Conservation (phyloP, 1,139 yeast genomes). For the Yamadazyma siamensis region DNA sequence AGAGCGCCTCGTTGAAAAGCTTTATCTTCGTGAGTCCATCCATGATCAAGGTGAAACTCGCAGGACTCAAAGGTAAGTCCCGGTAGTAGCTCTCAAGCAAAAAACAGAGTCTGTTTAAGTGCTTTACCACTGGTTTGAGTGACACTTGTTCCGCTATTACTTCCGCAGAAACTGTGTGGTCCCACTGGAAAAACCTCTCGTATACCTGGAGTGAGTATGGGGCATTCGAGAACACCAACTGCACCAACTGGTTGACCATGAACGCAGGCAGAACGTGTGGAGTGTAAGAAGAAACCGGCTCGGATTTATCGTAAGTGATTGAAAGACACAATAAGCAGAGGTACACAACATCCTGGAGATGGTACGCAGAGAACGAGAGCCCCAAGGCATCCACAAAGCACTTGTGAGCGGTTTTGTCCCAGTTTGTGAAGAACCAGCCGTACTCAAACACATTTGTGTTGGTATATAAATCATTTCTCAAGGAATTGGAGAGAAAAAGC, state of each 20-base stretch:
- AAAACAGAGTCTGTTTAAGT: conserved; percentile 47
- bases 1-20: conserved; percentile 25
- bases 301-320: conserved; percentile 21
- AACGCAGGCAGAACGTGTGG: conserved; percentile 20
- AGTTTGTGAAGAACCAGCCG: conserved; percentile 31
- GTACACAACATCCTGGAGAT: conserved; percentile 23
- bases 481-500: conserved; percentile 37
- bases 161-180: conserved; percentile 1
- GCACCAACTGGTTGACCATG: conserved; percentile 21
- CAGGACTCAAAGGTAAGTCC: conserved; percentile 16
- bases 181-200: conserved; percentile 16
- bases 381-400: conserved; percentile 26
- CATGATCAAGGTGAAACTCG: conserved; percentile 19
- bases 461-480: conserved; percentile 35
- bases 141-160: conserved; percentile 14
- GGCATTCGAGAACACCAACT: conserved; percentile 21
- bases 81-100: conserved; percentile 37
- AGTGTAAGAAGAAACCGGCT: conserved; percentile 21
- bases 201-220: conserved; percentile 15
- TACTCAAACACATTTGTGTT: conserved; percentile 23
- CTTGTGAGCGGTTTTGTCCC: conserved; percentile 24
- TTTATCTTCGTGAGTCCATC: conserved; percentile 19
- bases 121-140: conserved; percentile 45
- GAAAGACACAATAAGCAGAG: conserved; percentile 36
- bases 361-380: conserved; percentile 21